Percentiles rank a stretch among this genome's conserved stretches.
phyloP scores from a whole-genome alignment of 1,284 basidiomycete genomes.

The Serendipita sp. region DNA sequence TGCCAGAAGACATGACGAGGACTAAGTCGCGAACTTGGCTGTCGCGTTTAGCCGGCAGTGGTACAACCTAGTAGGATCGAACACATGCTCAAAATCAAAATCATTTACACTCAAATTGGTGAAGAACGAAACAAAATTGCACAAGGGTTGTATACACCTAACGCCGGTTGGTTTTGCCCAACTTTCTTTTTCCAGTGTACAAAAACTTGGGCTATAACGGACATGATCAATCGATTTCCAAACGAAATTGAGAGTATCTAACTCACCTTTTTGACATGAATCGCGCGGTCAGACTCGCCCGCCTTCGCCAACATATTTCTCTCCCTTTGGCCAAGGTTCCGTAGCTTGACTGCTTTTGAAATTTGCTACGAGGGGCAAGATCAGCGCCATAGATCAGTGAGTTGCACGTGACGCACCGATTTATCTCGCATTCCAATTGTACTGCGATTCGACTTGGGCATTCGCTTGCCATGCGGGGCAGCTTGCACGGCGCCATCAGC shows the following conservation, averaged over 20 bases:
- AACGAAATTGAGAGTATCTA: constrained; percentile 14
- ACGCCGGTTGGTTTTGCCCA: constrained; percentile 72
- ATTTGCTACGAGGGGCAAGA: constrained; percentile 43
- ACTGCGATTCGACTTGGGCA: constrained; percentile 57
- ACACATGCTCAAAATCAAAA: too few relatives aligned
- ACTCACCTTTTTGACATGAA: constrained; percentile 64
- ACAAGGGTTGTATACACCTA: constrained; percentile 20
- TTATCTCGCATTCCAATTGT: constrained; percentile 68
- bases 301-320: constrained; percentile 81
- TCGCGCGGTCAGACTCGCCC: constrained; percentile 75
- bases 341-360: constrained; percentile 62
- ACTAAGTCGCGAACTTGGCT: not conserved
- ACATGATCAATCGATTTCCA: constrained; percentile 17
- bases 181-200: constrained; percentile 79
- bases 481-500: constrained; percentile 41
- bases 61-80: not conserved
- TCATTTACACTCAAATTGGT: too few relatives aligned
- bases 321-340: constrained; percentile 70
- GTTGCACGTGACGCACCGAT: constrained; percentile 31
- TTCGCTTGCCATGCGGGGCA: constrained; percentile 32
- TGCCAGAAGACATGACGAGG: not conserved
- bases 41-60: not conserved
- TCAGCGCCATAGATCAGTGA: constrained; percentile 9
- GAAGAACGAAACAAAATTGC: too few relatives aligned
- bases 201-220: constrained; percentile 60